phyloP scores from a whole-genome alignment of 2,329 filamentous ascomycete species.

The Botrytis fabae region DNA sequence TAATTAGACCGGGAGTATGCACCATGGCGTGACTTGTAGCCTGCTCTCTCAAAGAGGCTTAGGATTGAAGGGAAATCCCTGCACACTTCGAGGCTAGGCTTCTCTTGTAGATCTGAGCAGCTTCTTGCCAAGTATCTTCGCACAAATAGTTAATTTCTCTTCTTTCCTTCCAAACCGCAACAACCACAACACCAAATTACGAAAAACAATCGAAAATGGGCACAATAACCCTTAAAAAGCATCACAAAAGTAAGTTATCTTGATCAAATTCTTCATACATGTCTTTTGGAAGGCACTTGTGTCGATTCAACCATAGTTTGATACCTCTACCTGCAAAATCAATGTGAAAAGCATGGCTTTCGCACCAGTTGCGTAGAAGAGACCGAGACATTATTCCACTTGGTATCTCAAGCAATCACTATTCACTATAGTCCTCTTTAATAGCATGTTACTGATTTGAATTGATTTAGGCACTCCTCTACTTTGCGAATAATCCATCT shows the following conservation, averaged over 20 bases:
- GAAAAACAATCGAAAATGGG: background rate
- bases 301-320: background rate
- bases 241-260: background rate
- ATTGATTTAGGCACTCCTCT: background rate
- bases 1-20: background rate
- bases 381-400: background rate
- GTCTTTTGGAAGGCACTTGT: too few species aligned
- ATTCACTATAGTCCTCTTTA: background rate
- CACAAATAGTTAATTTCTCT: too few species aligned
- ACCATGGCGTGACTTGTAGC: background rate
- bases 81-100: background rate
- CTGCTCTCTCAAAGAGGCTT: background rate
- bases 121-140: background rate
- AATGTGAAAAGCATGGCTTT: too few species aligned
- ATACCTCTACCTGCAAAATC: background rate
- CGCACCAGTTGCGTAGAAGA: background rate
- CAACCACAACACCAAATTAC: background rate
- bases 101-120: background rate
- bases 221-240: background rate
- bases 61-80: background rate
- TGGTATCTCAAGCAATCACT: background rate
- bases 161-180: background rate
- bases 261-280: background rate
- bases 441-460: background rate
- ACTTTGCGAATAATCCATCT: background rate